Conservation (phyloP, 345 rosid genomes). For the Brassica incana region DNA sequence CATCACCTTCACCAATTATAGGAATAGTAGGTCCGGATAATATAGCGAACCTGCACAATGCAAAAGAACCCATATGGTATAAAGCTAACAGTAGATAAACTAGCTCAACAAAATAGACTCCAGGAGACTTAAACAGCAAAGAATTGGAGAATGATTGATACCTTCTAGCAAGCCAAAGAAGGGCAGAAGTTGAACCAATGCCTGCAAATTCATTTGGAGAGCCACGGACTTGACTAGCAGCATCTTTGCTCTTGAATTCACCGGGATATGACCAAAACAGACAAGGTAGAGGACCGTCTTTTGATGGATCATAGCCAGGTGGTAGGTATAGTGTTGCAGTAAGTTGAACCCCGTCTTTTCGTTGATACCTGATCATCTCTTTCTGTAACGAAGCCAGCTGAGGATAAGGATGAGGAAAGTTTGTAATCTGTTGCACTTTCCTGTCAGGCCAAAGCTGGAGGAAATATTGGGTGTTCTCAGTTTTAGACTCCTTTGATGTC, state of each 20-base stretch:
- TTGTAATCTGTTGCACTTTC: slow-evolving; percentile 73
- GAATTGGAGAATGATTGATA: slow-evolving; percentile 31
- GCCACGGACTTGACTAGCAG: slow-evolving; percentile 99
- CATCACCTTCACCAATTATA: slow-evolving; percentile 94
- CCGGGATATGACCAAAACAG: slow-evolving; percentile 97
- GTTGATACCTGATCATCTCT: slow-evolving; percentile 95
- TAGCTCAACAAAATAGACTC: slow-evolving; percentile 9
- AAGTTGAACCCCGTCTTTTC: slow-evolving; percentile 95
- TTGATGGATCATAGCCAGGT: slow-evolving; percentile 82
- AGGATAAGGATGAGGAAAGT: slow-evolving; percentile 96
- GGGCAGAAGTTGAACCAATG: slow-evolving; percentile 93
- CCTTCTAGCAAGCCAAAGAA: slow-evolving; percentile 99
- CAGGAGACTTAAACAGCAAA: slow-evolving; percentile 5
- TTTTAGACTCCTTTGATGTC: slow-evolving; percentile 92
- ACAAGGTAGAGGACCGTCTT: slow-evolving; percentile 95
- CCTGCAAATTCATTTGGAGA: slow-evolving; percentile 98
- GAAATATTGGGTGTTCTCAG: slow-evolving; percentile 88
- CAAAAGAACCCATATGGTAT: slow-evolving; percentile 23
- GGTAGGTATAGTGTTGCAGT: slow-evolving; percentile 94
- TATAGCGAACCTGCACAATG: slow-evolving; percentile 75
- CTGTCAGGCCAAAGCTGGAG: slow-evolving; percentile 85
- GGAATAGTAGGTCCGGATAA: slow-evolving; percentile 98
- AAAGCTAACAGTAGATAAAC: slow-evolving; percentile 11
- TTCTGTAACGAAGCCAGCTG: slow-evolving; percentile 90
- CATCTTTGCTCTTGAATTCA: slow-evolving; percentile 99